Evolutionary conservation across 345 rosid species (phyloP).

Genomic region (Salix brachista): DNA sequence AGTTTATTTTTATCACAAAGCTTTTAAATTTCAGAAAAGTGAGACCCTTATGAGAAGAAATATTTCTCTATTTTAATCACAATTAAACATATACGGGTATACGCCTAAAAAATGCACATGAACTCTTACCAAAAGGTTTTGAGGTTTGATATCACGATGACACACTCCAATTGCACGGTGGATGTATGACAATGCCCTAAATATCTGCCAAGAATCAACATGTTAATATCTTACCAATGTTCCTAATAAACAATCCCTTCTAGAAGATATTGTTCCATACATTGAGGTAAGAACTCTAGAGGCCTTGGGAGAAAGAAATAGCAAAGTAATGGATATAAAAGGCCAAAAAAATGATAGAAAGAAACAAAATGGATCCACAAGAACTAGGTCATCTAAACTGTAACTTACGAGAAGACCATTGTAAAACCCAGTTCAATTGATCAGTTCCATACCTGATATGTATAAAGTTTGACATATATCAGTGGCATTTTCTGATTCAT

Average conservation of each 20-base stretch:
- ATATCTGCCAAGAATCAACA: constrained; percentile 54
- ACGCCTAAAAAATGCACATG: background rate
- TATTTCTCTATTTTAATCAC: no score
- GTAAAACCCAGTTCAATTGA: background rate
- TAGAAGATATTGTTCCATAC: background rate
- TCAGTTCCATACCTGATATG: constrained; percentile 61
- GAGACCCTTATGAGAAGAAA: no score
- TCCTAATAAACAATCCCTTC: background rate
- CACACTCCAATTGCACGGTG: constrained; percentile 85
- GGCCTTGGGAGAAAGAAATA: background rate
- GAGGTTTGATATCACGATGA: constrained; percentile 97
- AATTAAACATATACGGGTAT: background rate
- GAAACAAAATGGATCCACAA: background rate
- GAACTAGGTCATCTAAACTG: background rate
- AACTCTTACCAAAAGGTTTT: constrained; percentile 80
- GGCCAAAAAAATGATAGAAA: background rate
- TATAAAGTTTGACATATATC: constrained; percentile 84
- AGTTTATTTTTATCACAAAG: background rate
- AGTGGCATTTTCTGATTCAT: constrained; percentile 88
- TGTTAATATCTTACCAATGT: background rate
- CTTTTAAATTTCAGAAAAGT: no score
- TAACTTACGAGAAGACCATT: background rate
- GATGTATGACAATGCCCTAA: constrained; percentile 85
- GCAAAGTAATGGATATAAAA: background rate
- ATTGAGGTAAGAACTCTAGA: background rate